Base-by-base conservation (phyloP, 2,329 filamentous ascomycete genomes). In the Emmonsia crescens region DNA sequence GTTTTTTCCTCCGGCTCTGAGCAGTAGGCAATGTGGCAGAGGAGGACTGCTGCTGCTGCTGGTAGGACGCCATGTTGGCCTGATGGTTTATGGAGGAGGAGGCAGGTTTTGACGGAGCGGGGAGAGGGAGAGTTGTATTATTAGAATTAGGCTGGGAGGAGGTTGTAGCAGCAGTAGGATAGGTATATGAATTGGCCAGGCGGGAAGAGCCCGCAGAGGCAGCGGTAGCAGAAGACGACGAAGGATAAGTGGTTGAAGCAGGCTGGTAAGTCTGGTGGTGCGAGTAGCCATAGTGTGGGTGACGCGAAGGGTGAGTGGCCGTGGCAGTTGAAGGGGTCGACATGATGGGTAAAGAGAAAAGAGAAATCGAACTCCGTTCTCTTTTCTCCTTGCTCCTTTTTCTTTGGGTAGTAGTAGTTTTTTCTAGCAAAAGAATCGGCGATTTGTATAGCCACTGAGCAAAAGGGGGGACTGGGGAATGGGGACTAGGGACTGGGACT, bases 271-370 rank as follows among this genome's bases (percentile, higher is more conserved):
- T 72, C 64, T 78, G 78, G 66, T 81, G 80, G 72, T 81, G 79
- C 66, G 84, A 81, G 71, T 86, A 86, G 67, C 76, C 79, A 78
- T 86, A 85, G 71, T 82, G 82, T 64, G 83, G 82, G 75, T 85
- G 83, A 75, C 87, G 85, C 70, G 83, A 84, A 73, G 86, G 85
- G 72, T 89, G 80, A 68, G 86, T 88, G 71, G 86, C 86, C 74
- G 87, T 88, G 70, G 86, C 87, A 71, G 86, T 88, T 65, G 88
- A 90, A 68, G 89, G 89, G 68, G 89, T 91, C 80, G 89, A 92
- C 89, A 93, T 92, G 74, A 66, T 61, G 38, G 16, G 49, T 29
- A 27, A 51, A 51, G 16, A 10, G 48, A 14, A 16, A 46, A 46
- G 10, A 21, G 21, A 46, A 46, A 46, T 10, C 2, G 44, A 46